Evolutionary conservation across 73 alveolate genomes (phyloP).

Genomic region (Tetrahymena thermophila): DNA sequence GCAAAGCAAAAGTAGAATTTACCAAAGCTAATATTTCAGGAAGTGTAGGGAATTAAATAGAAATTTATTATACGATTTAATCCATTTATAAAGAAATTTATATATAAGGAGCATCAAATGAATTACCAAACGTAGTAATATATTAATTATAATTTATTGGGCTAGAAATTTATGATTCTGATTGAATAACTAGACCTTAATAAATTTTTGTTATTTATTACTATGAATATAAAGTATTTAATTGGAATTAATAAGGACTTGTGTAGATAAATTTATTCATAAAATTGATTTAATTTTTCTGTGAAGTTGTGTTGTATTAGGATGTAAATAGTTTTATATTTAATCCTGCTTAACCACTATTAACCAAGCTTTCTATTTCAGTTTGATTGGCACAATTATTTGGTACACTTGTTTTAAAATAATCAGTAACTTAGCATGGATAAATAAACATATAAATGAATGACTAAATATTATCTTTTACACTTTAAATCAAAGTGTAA

Average conservation of each 20-base stretch:
- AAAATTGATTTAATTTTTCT: no score
- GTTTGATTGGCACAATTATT: background rate
- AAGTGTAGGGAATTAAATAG: no score
- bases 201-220: background rate
- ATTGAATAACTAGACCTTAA: background rate
- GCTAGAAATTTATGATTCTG: background rate
- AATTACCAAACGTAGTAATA: no score
- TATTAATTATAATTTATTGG: background rate
- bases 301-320: background rate
- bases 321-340: background rate
- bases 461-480: background rate
- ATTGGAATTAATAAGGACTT: background rate
- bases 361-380: background rate
- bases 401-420: background rate
- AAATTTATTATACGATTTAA: no score
- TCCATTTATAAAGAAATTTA: no score
- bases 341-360: background rate
- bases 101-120: background rate
- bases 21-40: no score
- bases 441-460: no score
- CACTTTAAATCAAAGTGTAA: no score
- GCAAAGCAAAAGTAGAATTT: no score
- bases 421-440: background rate
- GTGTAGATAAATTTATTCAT: background rate
- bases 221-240: background rate